These are phyloP conservation scores for Spirogloea muscicola DNA, from an alignment of 139 green algal species.

Conservation along the genomic window DNA sequence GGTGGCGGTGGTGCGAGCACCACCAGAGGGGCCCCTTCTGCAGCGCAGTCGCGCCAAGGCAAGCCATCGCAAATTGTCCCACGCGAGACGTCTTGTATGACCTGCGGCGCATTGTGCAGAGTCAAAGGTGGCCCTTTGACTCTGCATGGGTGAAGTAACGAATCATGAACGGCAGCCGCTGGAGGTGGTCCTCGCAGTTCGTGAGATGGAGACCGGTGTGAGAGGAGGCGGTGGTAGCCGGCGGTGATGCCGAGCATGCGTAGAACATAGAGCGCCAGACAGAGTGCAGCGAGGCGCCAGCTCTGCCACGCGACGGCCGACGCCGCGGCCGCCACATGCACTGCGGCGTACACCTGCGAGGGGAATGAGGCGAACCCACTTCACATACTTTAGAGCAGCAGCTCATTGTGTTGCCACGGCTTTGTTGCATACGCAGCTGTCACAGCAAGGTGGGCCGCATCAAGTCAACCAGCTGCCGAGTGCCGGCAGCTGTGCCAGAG, in stretches of 20 bases:
- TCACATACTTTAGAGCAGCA: no score
- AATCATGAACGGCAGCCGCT: no score
- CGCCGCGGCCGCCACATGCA: conserved; percentile 24
- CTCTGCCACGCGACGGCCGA: not conserved
- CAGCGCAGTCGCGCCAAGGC: conserved; percentile 7
- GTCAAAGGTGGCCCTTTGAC: no score
- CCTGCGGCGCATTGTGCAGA: no score
- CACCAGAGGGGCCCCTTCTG: conserved; percentile 47
- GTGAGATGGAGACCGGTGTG: no score
- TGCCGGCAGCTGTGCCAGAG: no score
- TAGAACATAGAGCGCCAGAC: conserved; percentile 7
- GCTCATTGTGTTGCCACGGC: no score
- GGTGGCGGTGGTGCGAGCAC: conserved; percentile 41
- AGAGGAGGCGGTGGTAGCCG: conserved; percentile 46
- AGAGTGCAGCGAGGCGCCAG: conserved; percentile 2
- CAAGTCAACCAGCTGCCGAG: no score
- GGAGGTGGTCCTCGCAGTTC: no score
- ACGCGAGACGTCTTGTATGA: conserved; percentile 30
- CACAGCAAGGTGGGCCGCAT: no score
- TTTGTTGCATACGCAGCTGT: no score
- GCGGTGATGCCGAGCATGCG: conserved; percentile 48
- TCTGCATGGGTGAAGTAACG: no score
- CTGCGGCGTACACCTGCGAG: conserved; percentile 28
- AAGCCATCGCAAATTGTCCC: conserved; percentile 22
- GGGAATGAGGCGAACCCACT: not conserved